Conservation (phyloP, 495 filamentous ascomycete species). For the Hypoxylon subgilvum region DNA sequence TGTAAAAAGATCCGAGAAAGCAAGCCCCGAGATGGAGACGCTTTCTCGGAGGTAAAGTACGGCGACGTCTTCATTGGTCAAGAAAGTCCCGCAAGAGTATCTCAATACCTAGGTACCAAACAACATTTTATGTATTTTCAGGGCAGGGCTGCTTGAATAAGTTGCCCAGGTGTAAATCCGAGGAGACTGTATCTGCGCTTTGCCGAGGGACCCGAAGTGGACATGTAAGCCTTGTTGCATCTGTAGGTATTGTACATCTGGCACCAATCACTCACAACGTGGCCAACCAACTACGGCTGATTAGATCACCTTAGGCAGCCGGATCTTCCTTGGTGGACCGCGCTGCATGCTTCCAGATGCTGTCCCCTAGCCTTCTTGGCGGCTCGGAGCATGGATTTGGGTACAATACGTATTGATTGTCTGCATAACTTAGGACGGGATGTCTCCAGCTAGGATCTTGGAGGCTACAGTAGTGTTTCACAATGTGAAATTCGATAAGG, state of each 20-base stretch:
- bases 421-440: no score
- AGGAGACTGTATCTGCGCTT: conserved; percentile 1
- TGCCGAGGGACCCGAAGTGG: conserved; percentile 1
- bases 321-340: conserved; percentile 12
- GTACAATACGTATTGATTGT: no score
- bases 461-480: no score
- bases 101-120: no score
- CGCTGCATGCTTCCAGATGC: conserved; percentile 23
- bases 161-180: no score
- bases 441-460: no score
- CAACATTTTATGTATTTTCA: conserved; percentile 1
- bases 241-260: conserved; percentile 18
- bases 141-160: no score
- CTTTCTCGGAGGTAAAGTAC: conserved; percentile 29
- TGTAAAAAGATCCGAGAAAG: conserved; percentile 5
- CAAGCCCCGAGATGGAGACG: conserved; percentile 9
- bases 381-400: background rate
- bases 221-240: conserved; percentile 12
- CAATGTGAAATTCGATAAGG: no score
- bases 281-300: conserved; percentile 7
- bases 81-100: no score
- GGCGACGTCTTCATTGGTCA: no score
- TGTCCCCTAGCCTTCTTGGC: conserved; percentile 16
- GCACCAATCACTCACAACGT: conserved; percentile 31
- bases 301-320: conserved; percentile 12